phyloP scores from a whole-genome alignment of 2,329 filamentous ascomycete species.

The Neurospora sp. region DNA sequence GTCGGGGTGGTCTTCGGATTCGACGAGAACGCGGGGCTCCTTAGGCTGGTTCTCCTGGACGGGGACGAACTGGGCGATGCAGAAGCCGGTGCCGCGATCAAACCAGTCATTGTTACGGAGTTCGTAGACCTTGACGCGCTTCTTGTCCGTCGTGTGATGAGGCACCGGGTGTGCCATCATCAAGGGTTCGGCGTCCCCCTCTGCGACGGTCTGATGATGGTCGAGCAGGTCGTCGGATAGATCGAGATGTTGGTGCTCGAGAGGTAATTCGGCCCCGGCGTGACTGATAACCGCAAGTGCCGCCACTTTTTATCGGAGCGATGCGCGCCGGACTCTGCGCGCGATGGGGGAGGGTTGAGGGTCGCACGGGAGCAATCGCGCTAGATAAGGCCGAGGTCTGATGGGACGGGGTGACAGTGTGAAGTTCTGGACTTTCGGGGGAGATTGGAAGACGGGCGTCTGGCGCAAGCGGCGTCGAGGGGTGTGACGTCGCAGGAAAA shows the following conservation, averaged over 20 bases:
- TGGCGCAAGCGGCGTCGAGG: background rate
- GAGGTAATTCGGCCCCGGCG: constrained; percentile 45
- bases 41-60: constrained; percentile 56
- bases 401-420: background rate
- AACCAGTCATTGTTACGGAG: constrained; percentile 99
- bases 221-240: constrained; percentile 42
- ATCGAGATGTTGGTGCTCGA: constrained; percentile 48
- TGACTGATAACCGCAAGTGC: constrained; percentile 46
- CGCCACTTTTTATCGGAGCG: constrained; percentile 35
- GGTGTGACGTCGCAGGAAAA: background rate
- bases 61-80: constrained; percentile 64
- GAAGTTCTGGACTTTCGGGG: background rate
- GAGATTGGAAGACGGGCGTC: background rate
- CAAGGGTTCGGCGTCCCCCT: constrained; percentile 50
- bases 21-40: constrained; percentile 79
- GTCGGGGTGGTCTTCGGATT: constrained; percentile 85
- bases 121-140: constrained; percentile 97
- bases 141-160: constrained; percentile 57
- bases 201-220: constrained; percentile 38
- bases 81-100: constrained; percentile 93
- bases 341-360: background rate
- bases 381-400: background rate
- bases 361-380: background rate
- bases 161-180: constrained; percentile 65
- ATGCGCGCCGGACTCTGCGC: constrained; percentile 17